Evolutionary conservation across 2,329 filamentous ascomycete species (phyloP).

Genomic region (Mycogone perniciosa): DNA sequence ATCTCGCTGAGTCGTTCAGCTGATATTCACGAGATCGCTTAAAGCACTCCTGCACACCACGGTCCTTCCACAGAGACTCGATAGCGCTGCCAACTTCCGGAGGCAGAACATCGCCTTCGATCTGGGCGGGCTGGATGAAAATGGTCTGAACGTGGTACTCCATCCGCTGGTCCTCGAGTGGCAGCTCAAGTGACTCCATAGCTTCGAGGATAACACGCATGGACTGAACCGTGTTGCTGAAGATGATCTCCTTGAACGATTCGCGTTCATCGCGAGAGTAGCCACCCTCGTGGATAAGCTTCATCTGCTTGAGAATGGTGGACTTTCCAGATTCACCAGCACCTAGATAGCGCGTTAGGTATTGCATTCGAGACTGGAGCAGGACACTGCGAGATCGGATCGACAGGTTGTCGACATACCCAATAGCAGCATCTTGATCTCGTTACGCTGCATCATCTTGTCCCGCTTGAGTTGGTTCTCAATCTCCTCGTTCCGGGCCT

Average conservation of each 20-base stretch:
- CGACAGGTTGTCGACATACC: slow-evolving; percentile 49
- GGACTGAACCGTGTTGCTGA: slow-evolving; percentile 63
- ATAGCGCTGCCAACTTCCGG: slow-evolving; percentile 91
- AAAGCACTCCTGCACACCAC: slow-evolving; percentile 90
- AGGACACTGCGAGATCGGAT: background rate
- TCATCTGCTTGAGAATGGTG: slow-evolving; percentile 98
- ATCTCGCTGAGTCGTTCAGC: slow-evolving; percentile 92
- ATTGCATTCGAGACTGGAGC: background rate
- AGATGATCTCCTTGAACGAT: slow-evolving; percentile 66
- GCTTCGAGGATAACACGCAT: slow-evolving; percentile 65
- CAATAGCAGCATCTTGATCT: slow-evolving; percentile 99
- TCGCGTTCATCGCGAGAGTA: slow-evolving; percentile 85
- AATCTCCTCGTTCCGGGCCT: slow-evolving; percentile 99
- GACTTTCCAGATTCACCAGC: slow-evolving; percentile 95
- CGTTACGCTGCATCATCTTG: slow-evolving; percentile 97
- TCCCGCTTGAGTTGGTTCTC: slow-evolving; percentile 98
- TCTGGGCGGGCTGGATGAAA: slow-evolving; percentile 97
- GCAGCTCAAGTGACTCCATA: slow-evolving; percentile 66
- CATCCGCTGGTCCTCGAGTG: slow-evolving; percentile 83
- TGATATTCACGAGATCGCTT: slow-evolving; percentile 94
- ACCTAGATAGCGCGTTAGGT: slow-evolving; percentile 46
- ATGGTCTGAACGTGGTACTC: slow-evolving; percentile 98
- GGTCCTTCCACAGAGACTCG: slow-evolving; percentile 86
- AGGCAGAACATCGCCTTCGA: slow-evolving; percentile 90
- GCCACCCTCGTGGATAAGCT: slow-evolving; percentile 97